Percentiles rank a stretch among this genome's conserved stretches.
Evolutionary conservation across 108 stramenopile genomes (phyloP).

Genomic region (Cyclotella kingstonii): DNA sequence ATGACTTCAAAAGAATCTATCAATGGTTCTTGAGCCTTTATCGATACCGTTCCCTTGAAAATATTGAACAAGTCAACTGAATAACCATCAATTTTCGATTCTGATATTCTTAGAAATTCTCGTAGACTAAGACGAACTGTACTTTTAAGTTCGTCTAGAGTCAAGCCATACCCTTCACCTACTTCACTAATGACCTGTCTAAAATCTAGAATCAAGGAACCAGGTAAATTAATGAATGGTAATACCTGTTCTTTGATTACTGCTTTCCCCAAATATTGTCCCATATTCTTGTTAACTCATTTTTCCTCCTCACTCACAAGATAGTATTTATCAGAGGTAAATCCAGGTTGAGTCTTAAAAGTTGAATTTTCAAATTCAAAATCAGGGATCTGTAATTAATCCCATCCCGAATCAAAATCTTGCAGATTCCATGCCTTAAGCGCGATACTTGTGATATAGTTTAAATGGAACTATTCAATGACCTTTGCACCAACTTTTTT

Average conservation of each 20-base stretch:
- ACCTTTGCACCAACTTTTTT: too few relatives aligned
- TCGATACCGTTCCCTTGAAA: background rate
- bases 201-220: constrained; percentile 9
- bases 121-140: constrained; percentile 19
- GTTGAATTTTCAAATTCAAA: too few relatives aligned
- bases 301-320: too few relatives aligned
- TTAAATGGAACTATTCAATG: too few relatives aligned
- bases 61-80: constrained; percentile 16
- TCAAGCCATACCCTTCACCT: constrained; percentile 18
- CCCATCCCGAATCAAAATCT: too few relatives aligned
- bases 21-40: constrained; percentile 2
- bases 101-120: constrained; percentile 16
- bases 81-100: constrained; percentile 18
- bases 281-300: too few relatives aligned
- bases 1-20: constrained; percentile 59
- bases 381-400: too few relatives aligned
- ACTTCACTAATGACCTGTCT: constrained; percentile 19
- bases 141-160: constrained; percentile 10
- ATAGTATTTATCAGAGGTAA: too few relatives aligned
- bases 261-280: constrained; percentile 23
- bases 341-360: too few relatives aligned
- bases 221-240: constrained; percentile 30
- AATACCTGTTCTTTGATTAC: constrained; percentile 8
- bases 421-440: too few relatives aligned
- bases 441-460: too few relatives aligned